A percentile compares a stretch with the other conserved stretches of the same genome.
These are phyloP conservation scores for Nymphaea colorata DNA, from an alignment of 164 flowering plant genomes.

Conservation along the genomic window DNA sequence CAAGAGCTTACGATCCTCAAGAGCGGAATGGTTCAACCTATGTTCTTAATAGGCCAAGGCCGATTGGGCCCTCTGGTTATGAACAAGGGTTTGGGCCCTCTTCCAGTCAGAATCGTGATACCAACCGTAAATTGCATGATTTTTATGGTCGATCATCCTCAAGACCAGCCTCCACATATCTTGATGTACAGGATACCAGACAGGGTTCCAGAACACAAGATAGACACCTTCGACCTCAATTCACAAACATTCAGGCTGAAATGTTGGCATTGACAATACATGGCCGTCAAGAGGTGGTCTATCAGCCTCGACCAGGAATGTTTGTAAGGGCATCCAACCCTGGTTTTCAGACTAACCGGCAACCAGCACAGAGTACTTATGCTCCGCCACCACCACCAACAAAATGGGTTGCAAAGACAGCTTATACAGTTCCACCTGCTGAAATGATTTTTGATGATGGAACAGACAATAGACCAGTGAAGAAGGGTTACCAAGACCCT, in stretches of 20 bases:
- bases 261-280: slow-evolving; percentile 45
- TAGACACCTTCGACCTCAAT: slow-evolving; percentile 26
- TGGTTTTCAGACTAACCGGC: too few relatives aligned
- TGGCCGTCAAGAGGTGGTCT: slow-evolving; percentile 14
- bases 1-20: slow-evolving; percentile 18
- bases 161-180: slow-evolving; percentile 16
- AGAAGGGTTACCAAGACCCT: too few relatives aligned
- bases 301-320: slow-evolving; percentile 9
- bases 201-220: slow-evolving; percentile 32
- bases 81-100: slow-evolving; percentile 37
- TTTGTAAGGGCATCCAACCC: neutral
- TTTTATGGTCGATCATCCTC: slow-evolving; percentile 11
- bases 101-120: slow-evolving; percentile 17
- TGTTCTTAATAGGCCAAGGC: slow-evolving; percentile 32
- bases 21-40: slow-evolving; percentile 21
- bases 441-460: too few relatives aligned
- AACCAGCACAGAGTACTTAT: too few relatives aligned
- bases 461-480: too few relatives aligned
- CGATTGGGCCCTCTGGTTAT: slow-evolving; percentile 61
- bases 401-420: too few relatives aligned
- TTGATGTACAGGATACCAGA: slow-evolving; percentile 24
- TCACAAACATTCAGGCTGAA: slow-evolving; percentile 22
- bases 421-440: too few relatives aligned
- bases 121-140: slow-evolving; percentile 19
- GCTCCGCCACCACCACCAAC: too few relatives aligned